A percentile compares a stretch with the other conserved stretches of the same genome.
Evolutionary conservation across 768 basidiomycete species (phyloP).

Genomic region (Leccinum sublutescens): DNA sequence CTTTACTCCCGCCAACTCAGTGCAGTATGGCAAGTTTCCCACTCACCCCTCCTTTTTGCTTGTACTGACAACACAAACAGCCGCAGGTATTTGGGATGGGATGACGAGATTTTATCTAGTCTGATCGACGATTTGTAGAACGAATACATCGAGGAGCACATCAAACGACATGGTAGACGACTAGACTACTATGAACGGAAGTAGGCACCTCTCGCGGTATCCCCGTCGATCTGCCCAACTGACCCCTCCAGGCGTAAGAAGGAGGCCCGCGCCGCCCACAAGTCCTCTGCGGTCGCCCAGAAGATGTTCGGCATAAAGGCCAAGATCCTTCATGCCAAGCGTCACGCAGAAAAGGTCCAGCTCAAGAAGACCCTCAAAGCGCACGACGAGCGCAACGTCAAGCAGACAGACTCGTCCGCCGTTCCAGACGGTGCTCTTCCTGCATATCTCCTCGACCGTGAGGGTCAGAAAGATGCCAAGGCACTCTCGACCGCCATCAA

Average conservation of each 20-base stretch:
- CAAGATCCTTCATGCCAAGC: conserved; percentile 95
- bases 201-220: conserved; percentile 44
- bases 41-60: neutral
- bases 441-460: conserved; percentile 93
- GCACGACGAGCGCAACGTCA: conserved; percentile 98
- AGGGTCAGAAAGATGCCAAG: conserved; percentile 98
- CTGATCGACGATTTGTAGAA: conserved; percentile 54
- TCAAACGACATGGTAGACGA: conserved; percentile 93
- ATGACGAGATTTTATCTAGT: neutral
- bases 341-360: conserved; percentile 96
- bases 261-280: conserved; percentile 75
- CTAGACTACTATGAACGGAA: conserved; percentile 95
- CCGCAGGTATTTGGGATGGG: conserved; percentile 54
- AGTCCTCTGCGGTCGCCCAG: conserved; percentile 81
- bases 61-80: conserved; percentile 36
- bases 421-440: conserved; percentile 91
- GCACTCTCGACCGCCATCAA: conserved; percentile 95
- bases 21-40: conserved; percentile 27
- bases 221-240: neutral
- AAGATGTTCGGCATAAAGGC: conserved; percentile 96
- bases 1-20: conserved; percentile 19
- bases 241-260: conserved; percentile 63
- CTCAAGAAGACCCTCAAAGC: conserved; percentile 99
- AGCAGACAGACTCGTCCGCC: conserved; percentile 81
- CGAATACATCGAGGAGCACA: conserved; percentile 99